Evolutionary conservation across 176 grass and related monocot species (phyloP).

Genomic region (Phoenix dactylifera): DNA sequence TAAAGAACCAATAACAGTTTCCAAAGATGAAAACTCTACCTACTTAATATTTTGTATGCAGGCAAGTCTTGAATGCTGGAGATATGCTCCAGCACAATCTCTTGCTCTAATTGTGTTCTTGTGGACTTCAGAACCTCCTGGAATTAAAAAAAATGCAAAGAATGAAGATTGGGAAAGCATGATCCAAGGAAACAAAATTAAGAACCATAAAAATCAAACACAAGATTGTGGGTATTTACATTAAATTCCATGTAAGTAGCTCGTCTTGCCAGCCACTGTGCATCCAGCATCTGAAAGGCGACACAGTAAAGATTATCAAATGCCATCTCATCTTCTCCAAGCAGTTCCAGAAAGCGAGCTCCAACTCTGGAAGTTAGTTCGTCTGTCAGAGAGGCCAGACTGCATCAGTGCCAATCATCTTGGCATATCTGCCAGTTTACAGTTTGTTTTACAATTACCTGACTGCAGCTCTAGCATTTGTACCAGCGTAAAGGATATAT

Average conservation of each 20-base stretch:
- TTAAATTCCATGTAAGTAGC: slow-evolving; percentile 96
- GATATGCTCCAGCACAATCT: slow-evolving; percentile 1
- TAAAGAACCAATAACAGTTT: no score
- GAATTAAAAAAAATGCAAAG: neutral
- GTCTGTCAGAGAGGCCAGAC: slow-evolving; percentile 21
- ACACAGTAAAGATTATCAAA: slow-evolving; percentile 86
- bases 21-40: no score
- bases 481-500: slow-evolving; percentile 87
- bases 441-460: slow-evolving; percentile 20
- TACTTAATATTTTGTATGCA: slow-evolving; percentile 11
- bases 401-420: no score
- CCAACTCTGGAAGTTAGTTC: slow-evolving; percentile 46
- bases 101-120: slow-evolving; percentile 10
- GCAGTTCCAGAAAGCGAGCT: slow-evolving; percentile 47
- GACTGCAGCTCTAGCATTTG: slow-evolving; percentile 88
- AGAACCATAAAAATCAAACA: neutral
- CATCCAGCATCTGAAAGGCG: slow-evolving; percentile 68
- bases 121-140: slow-evolving; percentile 25
- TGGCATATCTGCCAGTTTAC: no score
- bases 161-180: slow-evolving; percentile 9
- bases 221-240: slow-evolving; percentile 19
- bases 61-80: slow-evolving; percentile 15
- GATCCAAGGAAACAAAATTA: slow-evolving; percentile 16
- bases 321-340: slow-evolving; percentile 51
- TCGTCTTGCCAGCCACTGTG: slow-evolving; percentile 55